Conservation (phyloP, 768 basidiomycete genomes). For the Termitomyces heimii region DNA sequence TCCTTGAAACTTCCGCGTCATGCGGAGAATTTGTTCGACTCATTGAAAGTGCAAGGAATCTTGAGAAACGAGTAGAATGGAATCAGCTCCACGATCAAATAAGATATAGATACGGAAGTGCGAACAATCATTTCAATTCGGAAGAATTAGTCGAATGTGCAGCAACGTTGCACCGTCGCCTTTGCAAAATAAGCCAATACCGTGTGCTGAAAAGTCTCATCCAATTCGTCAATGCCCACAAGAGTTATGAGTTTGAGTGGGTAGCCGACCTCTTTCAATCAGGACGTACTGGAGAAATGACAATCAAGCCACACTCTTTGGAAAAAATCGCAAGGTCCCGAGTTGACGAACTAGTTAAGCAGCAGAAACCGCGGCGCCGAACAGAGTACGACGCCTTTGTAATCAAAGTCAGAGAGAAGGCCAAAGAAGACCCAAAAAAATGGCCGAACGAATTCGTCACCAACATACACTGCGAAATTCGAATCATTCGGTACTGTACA, state of each 20-base stretch:
- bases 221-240: neutral
- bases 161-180: neutral
- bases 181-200: neutral
- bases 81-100: no score
- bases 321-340: neutral
- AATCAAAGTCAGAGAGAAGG: neutral
- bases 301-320: neutral
- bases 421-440: neutral
- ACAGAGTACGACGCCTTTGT: neutral
- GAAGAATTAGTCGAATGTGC: no score
- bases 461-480: neutral
- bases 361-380: neutral
- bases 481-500: neutral
- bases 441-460: neutral
- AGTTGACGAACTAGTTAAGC: neutral
- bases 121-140: no score
- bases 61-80: no score
- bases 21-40: no score
- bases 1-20: no score
- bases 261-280: neutral
- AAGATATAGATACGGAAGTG: no score
- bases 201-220: neutral
- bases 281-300: neutral
- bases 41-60: no score
- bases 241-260: neutral